Conservation (phyloP, 2,329 filamentous ascomycete species). For the Alternaria hordeiaustralica region DNA sequence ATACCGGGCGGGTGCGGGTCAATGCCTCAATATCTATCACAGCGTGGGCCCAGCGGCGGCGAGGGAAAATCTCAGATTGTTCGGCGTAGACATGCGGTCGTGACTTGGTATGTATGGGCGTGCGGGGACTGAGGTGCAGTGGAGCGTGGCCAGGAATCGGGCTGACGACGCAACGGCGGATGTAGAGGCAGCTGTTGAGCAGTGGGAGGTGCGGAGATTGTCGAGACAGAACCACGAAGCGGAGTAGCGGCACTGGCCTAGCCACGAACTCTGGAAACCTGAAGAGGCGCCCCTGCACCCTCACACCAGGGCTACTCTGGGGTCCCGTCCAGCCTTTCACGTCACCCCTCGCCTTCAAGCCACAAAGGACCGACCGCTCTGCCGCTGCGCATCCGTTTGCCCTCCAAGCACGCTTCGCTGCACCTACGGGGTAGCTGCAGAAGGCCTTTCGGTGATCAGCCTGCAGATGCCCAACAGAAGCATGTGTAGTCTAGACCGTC, state of each 20-base stretch:
- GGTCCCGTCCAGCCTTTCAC: conserved; percentile 1
- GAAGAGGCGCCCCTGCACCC: background rate
- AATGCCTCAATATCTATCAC: conserved; percentile 32
- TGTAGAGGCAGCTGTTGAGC: background rate
- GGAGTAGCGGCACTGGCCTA: background rate
- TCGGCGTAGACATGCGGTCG: conserved; percentile 44
- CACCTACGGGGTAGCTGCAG: conserved; percentile 16
- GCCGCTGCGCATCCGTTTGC: conserved; percentile 7
- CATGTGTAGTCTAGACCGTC: conserved; percentile 19
- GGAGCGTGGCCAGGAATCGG: conserved; percentile 19
- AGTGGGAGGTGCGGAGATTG: conserved; percentile 4
- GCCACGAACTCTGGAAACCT: background rate
- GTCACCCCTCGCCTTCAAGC: background rate
- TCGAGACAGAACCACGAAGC: background rate
- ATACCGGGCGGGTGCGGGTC: conserved; percentile 31
- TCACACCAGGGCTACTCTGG: background rate
- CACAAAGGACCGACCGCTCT: conserved; percentile 2
- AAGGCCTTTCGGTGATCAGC: conserved; percentile 20
- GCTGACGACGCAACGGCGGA: conserved; percentile 2
- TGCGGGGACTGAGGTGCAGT: conserved; percentile 6
- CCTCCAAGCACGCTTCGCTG: conserved; percentile 1
- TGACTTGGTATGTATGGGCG: conserved; percentile 12
- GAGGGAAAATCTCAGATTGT: conserved; percentile 18
- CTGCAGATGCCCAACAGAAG: conserved; percentile 23
- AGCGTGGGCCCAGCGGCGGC: conserved; percentile 37